Evolutionary conservation across 192 early-diverging fungal species (phyloP).

Genomic region (Coemansia sp.): DNA sequence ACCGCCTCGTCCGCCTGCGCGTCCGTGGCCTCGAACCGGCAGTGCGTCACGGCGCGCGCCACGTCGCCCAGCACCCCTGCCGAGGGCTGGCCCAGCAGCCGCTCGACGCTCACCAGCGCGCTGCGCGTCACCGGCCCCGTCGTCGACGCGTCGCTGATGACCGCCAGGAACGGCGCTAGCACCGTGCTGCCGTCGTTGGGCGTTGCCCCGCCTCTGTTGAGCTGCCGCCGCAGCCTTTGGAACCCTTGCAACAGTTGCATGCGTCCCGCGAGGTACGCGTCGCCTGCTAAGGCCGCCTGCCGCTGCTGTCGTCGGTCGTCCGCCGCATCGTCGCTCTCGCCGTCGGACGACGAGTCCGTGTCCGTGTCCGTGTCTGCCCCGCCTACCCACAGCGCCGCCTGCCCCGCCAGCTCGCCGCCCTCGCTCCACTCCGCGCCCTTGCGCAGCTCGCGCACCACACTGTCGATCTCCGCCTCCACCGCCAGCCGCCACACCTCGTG

Average conservation of each 20-base stretch:
- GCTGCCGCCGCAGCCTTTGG: no score
- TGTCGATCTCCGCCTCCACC: conserved; percentile 50
- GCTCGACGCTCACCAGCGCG: conserved; percentile 86
- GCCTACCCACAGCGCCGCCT: conserved; percentile 52
- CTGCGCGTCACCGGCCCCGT: conserved; percentile 92
- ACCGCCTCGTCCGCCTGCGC: conserved; percentile 94
- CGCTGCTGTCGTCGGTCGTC: no score
- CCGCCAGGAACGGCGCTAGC: conserved; percentile 89
- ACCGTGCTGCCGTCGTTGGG: conserved; percentile 57
- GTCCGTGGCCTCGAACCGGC: conserved; percentile 95
- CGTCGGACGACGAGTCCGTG: no score
- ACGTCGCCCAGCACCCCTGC: conserved; percentile 38
- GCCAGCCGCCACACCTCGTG: conserved; percentile 47
- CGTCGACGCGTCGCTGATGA: conserved; percentile 89
- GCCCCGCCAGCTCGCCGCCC: conserved; percentile 38
- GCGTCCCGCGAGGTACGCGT: no score
- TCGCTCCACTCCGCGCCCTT: conserved; percentile 50
- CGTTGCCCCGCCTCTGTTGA: conserved; percentile 1
- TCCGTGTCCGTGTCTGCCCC: conserved; percentile 14
- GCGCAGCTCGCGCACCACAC: conserved; percentile 50
- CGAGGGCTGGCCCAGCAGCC: conserved; percentile 66
- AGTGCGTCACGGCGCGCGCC: conserved; percentile 84
- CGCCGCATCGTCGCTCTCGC: conserved; percentile 20
- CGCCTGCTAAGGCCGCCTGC: no score
- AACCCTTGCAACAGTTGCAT: no score